Conservation (phyloP, 2,329 filamentous ascomycete species). For the Fusarium humuli region DNA sequence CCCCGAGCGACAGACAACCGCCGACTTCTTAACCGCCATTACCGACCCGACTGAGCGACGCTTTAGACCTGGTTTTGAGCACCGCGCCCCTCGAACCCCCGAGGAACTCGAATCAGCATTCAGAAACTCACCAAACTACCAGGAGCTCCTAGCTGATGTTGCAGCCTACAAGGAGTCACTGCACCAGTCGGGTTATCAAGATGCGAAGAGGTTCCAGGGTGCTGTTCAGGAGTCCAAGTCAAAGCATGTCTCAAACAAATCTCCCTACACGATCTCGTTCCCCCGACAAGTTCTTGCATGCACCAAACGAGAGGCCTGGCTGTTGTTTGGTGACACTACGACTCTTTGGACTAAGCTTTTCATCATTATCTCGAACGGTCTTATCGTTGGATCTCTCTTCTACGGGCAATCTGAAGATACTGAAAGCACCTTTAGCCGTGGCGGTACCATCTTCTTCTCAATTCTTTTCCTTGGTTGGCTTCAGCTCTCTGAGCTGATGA, state of each 20-base stretch:
- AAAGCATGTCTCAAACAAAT: constrained; percentile 73
- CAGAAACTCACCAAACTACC: constrained; percentile 69
- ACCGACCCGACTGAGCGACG: constrained; percentile 74
- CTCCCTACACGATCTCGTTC: constrained; percentile 81
- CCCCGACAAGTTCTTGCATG: constrained; percentile 75
- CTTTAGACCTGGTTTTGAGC: constrained; percentile 73
- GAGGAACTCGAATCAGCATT: constrained; percentile 76
- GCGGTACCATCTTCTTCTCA: constrained; percentile 61
- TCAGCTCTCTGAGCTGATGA: constrained; percentile 81
- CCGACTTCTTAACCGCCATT: constrained; percentile 51
- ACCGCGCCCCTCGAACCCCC: constrained; percentile 73
- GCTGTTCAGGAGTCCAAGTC: constrained; percentile 78
- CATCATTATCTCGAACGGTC: constrained; percentile 77
- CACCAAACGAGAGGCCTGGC: constrained; percentile 81
- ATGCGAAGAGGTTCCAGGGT: constrained; percentile 73
- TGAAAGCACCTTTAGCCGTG: constrained; percentile 69
- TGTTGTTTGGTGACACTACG: constrained; percentile 79
- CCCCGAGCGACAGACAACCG: constrained; percentile 74
- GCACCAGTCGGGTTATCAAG: constrained; percentile 65
- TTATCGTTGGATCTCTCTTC: constrained; percentile 84
- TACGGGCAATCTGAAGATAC: constrained; percentile 73
- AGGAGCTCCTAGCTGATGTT: constrained; percentile 69
- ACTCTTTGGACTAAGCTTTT: constrained; percentile 83
- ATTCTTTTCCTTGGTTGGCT: constrained; percentile 70
- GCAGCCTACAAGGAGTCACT: constrained; percentile 58